A percentile compares a stretch with the other conserved stretches of the same genome.
Evolutionary conservation across 2,329 filamentous ascomycete genomes (phyloP).

Genomic region (Pezicula neosporulosa): DNA sequence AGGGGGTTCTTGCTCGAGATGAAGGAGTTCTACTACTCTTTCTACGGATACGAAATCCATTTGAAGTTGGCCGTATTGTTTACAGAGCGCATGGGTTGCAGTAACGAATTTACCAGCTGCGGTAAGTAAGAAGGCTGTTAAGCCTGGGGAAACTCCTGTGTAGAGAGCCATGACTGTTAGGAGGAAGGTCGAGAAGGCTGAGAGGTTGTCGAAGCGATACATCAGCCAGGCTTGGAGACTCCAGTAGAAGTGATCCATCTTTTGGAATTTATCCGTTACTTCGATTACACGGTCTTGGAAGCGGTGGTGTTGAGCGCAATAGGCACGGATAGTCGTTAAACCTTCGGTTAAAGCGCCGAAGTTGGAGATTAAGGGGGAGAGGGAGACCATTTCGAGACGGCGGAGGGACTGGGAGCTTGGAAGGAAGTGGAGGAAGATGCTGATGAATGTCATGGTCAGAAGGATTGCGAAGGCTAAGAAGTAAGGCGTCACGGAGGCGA

Average conservation of each 20-base stretch:
- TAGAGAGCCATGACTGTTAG: conserved; percentile 73
- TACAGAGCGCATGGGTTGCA: conserved; percentile 71
- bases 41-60: conserved; percentile 93
- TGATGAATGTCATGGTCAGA: conserved; percentile 66
- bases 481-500: conserved; percentile 72
- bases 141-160: conserved; percentile 69
- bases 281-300: conserved; percentile 79
- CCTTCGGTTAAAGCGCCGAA: conserved; percentile 86
- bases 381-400: conserved; percentile 82
- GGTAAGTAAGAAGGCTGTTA: conserved; percentile 80
- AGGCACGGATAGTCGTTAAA: conserved; percentile 81
- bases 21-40: conserved; percentile 76
- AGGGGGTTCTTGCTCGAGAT: conserved; percentile 70
- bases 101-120: conserved; percentile 66
- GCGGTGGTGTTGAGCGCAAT: conserved; percentile 68
- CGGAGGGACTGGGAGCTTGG: conserved; percentile 81
- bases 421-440: conserved; percentile 73
- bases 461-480: conserved; percentile 71
- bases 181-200: conserved; percentile 68
- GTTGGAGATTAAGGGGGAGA: conserved; percentile 87
- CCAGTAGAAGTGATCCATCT: conserved; percentile 97
- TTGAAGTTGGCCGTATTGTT: conserved; percentile 78
- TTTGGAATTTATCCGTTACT: conserved; percentile 85
- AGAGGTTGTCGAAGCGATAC: conserved; percentile 72
- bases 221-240: conserved; percentile 81